A percentile compares a stretch with the other conserved stretches of the same genome.
phyloP scores from a whole-genome alignment of 1,139 yeast species.

The Arxiozyma telluris region DNA sequence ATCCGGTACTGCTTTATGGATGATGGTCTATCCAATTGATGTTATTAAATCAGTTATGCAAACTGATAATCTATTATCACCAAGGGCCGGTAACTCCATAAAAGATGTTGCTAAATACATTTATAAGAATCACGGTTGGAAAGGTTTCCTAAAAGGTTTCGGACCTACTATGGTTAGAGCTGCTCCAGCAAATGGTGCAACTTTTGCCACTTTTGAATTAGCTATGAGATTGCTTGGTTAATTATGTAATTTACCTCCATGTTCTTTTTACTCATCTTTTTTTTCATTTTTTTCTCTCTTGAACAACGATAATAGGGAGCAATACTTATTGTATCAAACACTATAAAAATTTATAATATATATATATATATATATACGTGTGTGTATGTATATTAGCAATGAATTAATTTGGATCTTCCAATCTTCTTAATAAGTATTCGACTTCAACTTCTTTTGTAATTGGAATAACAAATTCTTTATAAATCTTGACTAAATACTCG shows the following conservation, averaged over 20 bases:
- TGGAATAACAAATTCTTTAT: slow-evolving; percentile 84
- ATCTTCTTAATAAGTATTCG: slow-evolving; percentile 74
- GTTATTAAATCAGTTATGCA: slow-evolving; percentile 80
- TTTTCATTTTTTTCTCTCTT: too few relatives aligned
- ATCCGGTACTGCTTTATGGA: slow-evolving; percentile 84
- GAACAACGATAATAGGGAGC: too few relatives aligned
- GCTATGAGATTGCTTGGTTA: slow-evolving; percentile 57
- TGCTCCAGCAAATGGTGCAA: slow-evolving; percentile 95
- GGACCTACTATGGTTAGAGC: slow-evolving; percentile 87
- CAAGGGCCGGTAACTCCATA: slow-evolving; percentile 30
- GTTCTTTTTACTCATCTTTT: too few relatives aligned
- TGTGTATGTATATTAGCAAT: too few relatives aligned
- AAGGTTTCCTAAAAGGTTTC: slow-evolving; percentile 82
- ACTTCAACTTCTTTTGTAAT: slow-evolving; percentile 91
- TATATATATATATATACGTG: too few relatives aligned
- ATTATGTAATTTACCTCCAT: neutral
- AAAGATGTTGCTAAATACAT: slow-evolving; percentile 48
- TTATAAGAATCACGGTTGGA: slow-evolving; percentile 47
- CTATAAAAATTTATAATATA: too few relatives aligned
- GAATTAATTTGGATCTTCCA: slow-evolving; percentile 41
- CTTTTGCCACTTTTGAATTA: slow-evolving; percentile 83
- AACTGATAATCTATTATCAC: slow-evolving; percentile 59
- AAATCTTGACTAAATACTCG: slow-evolving; percentile 68
- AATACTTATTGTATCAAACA: too few relatives aligned
- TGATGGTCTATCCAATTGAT: slow-evolving; percentile 72